Percentiles rank a stretch among this genome's conserved stretches.
phyloP scores from a whole-genome alignment of 805 yeast genomes.

The Yamadazyma ubonensis region DNA sequence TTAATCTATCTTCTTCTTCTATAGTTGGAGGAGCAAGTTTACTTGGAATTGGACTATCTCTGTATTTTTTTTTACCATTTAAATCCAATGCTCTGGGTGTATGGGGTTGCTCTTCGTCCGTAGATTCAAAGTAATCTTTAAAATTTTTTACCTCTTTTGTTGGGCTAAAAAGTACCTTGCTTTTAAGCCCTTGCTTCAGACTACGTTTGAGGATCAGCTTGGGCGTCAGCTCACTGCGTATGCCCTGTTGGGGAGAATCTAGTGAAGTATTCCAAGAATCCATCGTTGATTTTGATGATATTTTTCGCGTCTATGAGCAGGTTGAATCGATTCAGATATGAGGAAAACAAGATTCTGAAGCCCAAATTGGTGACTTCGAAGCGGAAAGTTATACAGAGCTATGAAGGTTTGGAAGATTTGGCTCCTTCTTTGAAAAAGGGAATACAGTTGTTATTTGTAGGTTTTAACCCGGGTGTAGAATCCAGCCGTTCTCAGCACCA shows the following conservation, averaged over 20 bases:
- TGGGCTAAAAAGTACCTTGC: slow-evolving; percentile 35
- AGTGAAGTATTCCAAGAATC: slow-evolving; percentile 2
- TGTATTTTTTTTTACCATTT: not conserved
- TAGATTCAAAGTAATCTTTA: slow-evolving; percentile 18
- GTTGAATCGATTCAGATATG: slow-evolving; percentile 4
- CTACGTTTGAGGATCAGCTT: slow-evolving; percentile 13
- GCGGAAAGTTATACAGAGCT: not conserved
- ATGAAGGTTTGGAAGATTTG: slow-evolving; percentile 8
- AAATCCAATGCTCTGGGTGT: slow-evolving; percentile 1
- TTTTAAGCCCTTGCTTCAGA: slow-evolving; percentile 5
- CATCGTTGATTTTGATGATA: slow-evolving; percentile 4
- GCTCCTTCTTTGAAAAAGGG: slow-evolving; percentile 28
- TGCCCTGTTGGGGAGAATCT: slow-evolving; percentile 1
- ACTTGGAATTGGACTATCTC: slow-evolving; percentile 2
- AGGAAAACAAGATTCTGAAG: not conserved
- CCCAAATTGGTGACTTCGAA: slow-evolving; percentile 1
- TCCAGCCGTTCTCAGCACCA: slow-evolving; percentile 64
- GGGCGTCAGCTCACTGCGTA: slow-evolving; percentile 18
- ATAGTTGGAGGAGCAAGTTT: not conserved
- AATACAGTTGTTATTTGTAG: slow-evolving; percentile 53
- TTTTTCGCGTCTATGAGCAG: slow-evolving; percentile 8
- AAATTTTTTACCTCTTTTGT: slow-evolving; percentile 25
- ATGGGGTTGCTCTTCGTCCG: slow-evolving; percentile 10
- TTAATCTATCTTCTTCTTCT: slow-evolving; percentile 7
- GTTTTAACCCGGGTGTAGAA: slow-evolving; percentile 69